These are phyloP conservation scores for Petunia hybrid DNA, from an alignment of 305 asterid species.

Conservation along the genomic window DNA sequence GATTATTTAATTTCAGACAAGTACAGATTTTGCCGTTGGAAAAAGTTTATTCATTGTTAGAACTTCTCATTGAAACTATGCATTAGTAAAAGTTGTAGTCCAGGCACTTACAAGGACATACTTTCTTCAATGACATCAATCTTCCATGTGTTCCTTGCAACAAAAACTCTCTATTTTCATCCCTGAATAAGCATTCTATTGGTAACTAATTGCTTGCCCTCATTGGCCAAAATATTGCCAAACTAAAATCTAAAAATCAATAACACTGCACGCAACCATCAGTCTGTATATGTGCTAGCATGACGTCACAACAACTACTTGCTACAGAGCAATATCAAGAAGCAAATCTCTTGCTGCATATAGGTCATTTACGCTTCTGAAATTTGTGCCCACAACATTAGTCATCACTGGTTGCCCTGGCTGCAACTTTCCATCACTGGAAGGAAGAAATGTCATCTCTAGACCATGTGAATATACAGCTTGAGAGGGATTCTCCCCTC, in stretches of 20 bases:
- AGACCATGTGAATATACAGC: constrained; percentile 37
- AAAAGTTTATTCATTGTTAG: neutral
- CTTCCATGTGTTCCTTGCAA: constrained; percentile 17
- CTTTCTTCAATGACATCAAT: neutral
- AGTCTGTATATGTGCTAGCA: constrained; percentile 24
- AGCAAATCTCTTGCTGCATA: constrained; percentile 75
- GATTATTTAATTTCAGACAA: neutral
- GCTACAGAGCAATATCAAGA: constrained; percentile 72
- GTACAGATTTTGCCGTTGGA: neutral
- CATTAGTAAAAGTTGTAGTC: neutral
- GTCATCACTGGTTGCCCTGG: constrained; percentile 50
- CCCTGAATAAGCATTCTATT: constrained; percentile 19
- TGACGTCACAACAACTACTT: neutral
- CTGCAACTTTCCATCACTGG: constrained; percentile 51
- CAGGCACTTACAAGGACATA: constrained; percentile 30
- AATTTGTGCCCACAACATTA: constrained; percentile 56
- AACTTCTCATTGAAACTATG: neutral
- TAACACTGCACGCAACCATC: constrained; percentile 7
- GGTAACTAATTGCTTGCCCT: constrained; percentile 23
- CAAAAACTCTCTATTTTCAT: constrained; percentile 25
- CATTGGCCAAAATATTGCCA: constrained; percentile 16
- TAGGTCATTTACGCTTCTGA: constrained; percentile 57
- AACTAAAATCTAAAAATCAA: constrained; percentile 31
- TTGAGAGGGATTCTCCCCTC: constrained; percentile 43
- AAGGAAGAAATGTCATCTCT: constrained; percentile 45